phyloP scores from a whole-genome alignment of 305 asterid species.

The Fraxinus sp. region DNA sequence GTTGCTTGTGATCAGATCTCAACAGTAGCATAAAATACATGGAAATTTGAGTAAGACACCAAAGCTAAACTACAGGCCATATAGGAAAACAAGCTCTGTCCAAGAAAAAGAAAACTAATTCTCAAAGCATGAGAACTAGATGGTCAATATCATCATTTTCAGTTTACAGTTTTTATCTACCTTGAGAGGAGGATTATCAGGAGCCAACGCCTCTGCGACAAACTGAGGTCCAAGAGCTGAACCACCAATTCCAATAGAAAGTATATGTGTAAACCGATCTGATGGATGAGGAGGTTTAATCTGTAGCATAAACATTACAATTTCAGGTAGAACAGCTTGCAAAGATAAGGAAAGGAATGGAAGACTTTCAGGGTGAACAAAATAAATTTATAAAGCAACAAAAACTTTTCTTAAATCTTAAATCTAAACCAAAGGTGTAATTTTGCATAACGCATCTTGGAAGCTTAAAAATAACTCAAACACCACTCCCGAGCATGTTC shows the following conservation, averaged over 20 bases:
- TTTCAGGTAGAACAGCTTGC: conserved; percentile 21
- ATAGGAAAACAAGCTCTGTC: not conserved
- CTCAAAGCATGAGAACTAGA: not conserved
- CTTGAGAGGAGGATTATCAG: conserved; percentile 99
- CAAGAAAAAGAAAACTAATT: conserved; percentile 3
- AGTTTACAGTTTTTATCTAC: conserved; percentile 32
- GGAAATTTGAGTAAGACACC: not conserved
- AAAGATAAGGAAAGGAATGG: not conserved
- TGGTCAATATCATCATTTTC: not conserved
- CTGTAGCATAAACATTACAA: conserved; percentile 42
- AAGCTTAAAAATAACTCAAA: conserved; percentile 9
- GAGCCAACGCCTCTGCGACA: conserved; percentile 99
- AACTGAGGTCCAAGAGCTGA: conserved; percentile 99
- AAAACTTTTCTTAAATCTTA: not conserved
- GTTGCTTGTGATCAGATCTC: not conserved
- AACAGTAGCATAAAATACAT: not conserved
- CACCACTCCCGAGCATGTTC: not conserved
- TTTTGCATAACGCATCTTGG: not conserved
- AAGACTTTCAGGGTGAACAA: not conserved
- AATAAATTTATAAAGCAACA: not conserved
- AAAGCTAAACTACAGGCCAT: conserved; percentile 1
- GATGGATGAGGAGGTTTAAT: conserved; percentile 60
- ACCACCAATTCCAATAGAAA: conserved; percentile 97
- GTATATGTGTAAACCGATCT: conserved; percentile 77
- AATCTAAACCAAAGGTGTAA: not conserved